These are phyloP conservation scores for Cucumis hystrix DNA, from an alignment of 306 rosid genomes.

Conservation along the genomic window DNA sequence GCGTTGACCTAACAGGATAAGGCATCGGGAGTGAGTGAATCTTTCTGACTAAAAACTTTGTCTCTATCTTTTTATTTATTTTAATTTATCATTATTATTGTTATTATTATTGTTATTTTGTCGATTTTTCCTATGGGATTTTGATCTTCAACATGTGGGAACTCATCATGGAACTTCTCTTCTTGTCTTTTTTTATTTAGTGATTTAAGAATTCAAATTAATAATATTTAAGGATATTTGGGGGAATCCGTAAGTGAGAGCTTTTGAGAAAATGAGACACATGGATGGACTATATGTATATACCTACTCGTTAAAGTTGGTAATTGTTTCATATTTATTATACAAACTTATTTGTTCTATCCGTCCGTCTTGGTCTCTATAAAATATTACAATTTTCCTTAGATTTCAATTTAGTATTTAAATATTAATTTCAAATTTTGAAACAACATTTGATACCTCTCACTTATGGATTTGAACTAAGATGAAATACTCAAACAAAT, in stretches of 20 bases:
- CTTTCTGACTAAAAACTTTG: slow-evolving; percentile 12
- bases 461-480: too few species aligned
- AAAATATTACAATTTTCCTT: too few species aligned
- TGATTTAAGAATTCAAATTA: neutral
- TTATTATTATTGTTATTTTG: neutral
- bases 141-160: neutral
- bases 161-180: neutral
- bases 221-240: neutral
- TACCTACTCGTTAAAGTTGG: neutral
- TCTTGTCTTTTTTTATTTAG: neutral
- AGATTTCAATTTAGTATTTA: too few species aligned
- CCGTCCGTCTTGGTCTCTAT: too few species aligned
- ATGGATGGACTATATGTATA: neutral
- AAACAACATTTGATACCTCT: too few species aligned
- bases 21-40: slow-evolving; percentile 23
- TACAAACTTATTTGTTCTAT: too few species aligned
- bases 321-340: neutral
- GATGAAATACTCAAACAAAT: too few species aligned
- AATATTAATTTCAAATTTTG: too few species aligned
- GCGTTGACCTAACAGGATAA: slow-evolving; percentile 41
- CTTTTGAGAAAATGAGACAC: neutral
- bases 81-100: too few species aligned
- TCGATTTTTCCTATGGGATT: neutral
- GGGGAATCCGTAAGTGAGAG: neutral
- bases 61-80: neutral